Base-by-base conservation (phyloP, 2,329 filamentous ascomycete genomes). In the Ploettnerulaceae sp. region DNA sequence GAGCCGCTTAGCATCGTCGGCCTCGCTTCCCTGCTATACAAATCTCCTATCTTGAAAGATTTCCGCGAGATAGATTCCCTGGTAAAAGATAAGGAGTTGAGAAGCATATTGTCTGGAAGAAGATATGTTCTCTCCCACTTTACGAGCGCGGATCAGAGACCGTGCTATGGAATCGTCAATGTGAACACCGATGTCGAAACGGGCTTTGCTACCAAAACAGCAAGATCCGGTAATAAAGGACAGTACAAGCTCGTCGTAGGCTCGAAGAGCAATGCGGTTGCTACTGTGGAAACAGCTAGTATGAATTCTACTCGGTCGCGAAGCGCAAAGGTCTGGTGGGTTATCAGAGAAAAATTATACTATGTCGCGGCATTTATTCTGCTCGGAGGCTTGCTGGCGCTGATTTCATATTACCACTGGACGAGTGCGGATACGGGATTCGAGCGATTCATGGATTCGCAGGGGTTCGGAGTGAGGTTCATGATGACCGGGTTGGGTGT, bases 331-430 rank as follows among this genome's bases (percentile, higher is more conserved):
- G 7, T 33, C n/a, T 43, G 50, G 37, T 46, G 47, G 37, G 41
- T 37, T 11, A 29, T 49, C 7, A 31, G 36, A 24, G 35, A 51
- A 14, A 50, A 48, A n/a, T 14, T 35, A 3, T 28, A 48, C 6
- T 47, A 50, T 20, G 24, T 53, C 12, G 35, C n/a, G 9, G 31
- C 48, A 17, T 47, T 55, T 11, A 22, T 55, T 1, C 22, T 53
- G 11, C n/a, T 55, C n/a, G 37, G 37, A 4, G 53, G 50, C 7
- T 28, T 67, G 11, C 47, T 68, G 24, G 52, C 56, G 5, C 33
- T 70, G 5, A 60, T 72, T 7, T 56, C 69, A n/a, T 71, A 69
- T 38, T 72, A 71, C 45, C 57, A 68, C 52, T 50, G 55, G 28
- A 67, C 64, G 0, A 59, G 60, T 0, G 59, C 57, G 11, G 55